These are phyloP conservation scores for Claviceps sp. DNA, from an alignment of 2,329 filamentous ascomycete genomes.

Conservation along the genomic window DNA sequence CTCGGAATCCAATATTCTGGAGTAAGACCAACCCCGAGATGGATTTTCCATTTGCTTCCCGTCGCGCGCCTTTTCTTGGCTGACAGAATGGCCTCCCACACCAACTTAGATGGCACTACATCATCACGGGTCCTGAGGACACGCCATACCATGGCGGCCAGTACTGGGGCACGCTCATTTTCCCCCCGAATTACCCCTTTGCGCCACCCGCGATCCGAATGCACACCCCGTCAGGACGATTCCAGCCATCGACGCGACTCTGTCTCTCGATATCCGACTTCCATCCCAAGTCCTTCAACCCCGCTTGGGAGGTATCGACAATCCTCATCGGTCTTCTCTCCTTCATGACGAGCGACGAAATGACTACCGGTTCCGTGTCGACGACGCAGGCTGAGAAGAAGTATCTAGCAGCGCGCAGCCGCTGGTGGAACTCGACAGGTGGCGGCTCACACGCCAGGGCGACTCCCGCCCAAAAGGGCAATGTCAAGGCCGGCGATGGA, in stretches of 20 bases:
- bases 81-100: constrained; percentile 4
- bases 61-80: not conserved
- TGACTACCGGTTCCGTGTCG: constrained; percentile 85
- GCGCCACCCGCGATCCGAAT: constrained; percentile 95
- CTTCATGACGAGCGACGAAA: constrained; percentile 98
- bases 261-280: constrained; percentile 96
- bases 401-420: constrained; percentile 60
- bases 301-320: constrained; percentile 94
- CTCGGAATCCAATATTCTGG: constrained; percentile 80
- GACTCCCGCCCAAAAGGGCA: constrained; percentile 48
- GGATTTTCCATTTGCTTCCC: not conserved
- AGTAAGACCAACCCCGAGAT: constrained; percentile 33
- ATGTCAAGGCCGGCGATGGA: constrained; percentile 84
- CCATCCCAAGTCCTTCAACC: constrained; percentile 95
- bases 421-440: constrained; percentile 96
- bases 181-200: constrained; percentile 93
- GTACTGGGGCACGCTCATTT: constrained; percentile 95
- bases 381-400: constrained; percentile 65
- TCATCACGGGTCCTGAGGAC: constrained; percentile 84
- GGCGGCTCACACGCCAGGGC: constrained; percentile 56
- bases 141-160: constrained; percentile 92
- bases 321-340: constrained; percentile 88
- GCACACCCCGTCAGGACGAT: constrained; percentile 93
- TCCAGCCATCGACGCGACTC: constrained; percentile 81
- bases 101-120: constrained; percentile 67